Percentiles rank a stretch among this genome's conserved stretches.
These are phyloP conservation scores for Hypoxylon sp. DNA, from an alignment of 2,329 filamentous ascomycete genomes.

Conservation along the genomic window DNA sequence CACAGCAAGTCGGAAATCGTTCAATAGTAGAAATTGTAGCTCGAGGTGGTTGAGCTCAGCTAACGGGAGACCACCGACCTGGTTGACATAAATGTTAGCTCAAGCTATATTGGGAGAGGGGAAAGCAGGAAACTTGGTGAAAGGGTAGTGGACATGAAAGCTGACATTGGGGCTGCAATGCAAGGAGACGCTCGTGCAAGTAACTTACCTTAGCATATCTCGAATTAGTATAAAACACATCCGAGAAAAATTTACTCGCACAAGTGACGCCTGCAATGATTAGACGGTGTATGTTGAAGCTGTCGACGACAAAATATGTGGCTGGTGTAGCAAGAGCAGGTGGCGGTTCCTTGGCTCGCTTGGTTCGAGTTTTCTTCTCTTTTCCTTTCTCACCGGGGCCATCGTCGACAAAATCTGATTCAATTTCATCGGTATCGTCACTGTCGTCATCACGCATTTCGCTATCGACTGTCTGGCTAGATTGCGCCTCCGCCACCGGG, in stretches of 20 bases:
- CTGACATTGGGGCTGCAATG: neutral
- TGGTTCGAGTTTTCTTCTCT: constrained; percentile 51
- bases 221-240: constrained; percentile 99
- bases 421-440: constrained; percentile 61
- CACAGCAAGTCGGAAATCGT: constrained; percentile 94
- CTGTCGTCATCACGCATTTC: constrained; percentile 56
- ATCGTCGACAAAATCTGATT: constrained; percentile 67
- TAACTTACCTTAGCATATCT: constrained; percentile 93
- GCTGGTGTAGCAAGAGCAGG: constrained; percentile 55
- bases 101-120: neutral
- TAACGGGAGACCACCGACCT: constrained; percentile 95
- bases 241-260: constrained; percentile 98
- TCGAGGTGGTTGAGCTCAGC: constrained; percentile 96
- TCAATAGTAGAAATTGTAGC: constrained; percentile 93
- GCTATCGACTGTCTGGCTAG: constrained; percentile 50
- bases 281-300: constrained; percentile 97
- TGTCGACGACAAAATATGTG: constrained; percentile 92
- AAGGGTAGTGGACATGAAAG: neutral
- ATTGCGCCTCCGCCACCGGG: constrained; percentile 21
- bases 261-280: constrained; percentile 98
- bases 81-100: constrained; percentile 40
- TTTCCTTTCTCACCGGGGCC: constrained; percentile 59
- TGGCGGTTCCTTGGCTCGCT: constrained; percentile 35
- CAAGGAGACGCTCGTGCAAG: neutral
- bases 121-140: neutral